Conservation (phyloP, 345 rosid species). For the Mercurialis annua region DNA sequence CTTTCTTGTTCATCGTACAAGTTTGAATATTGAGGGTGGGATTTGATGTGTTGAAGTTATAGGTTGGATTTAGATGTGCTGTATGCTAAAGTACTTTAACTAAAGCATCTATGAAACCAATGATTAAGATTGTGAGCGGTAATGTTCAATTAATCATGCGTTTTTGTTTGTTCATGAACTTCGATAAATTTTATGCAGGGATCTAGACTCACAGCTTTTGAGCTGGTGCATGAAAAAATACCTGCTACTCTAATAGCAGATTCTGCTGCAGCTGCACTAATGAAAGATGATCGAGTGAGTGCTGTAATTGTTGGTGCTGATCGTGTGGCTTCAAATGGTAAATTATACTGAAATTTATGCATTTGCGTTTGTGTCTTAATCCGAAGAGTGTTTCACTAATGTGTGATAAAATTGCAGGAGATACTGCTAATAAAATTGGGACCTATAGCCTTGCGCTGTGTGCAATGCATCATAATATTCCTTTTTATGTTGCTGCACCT, state of each 20-base stretch:
- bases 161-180: neutral
- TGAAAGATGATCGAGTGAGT: constrained; percentile 73
- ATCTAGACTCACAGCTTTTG: constrained; percentile 92
- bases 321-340: constrained; percentile 92
- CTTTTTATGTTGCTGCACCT: constrained; percentile 91
- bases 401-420: constrained; percentile 45
- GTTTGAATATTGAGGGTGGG: neutral
- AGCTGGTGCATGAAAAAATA: constrained; percentile 82
- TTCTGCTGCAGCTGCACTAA: constrained; percentile 89
- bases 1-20: neutral
- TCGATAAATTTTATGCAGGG: constrained; percentile 53
- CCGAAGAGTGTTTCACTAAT: constrained; percentile 4
- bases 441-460: constrained; percentile 90
- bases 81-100: neutral
- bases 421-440: constrained; percentile 97
- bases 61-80: neutral
- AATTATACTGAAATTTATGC: constrained; percentile 3
- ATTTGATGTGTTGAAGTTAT: neutral
- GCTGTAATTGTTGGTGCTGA: constrained; percentile 94
- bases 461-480: constrained; percentile 64
- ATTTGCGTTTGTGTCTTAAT: constrained; percentile 9
- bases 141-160: neutral
- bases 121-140: constrained; percentile 4
- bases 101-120: neutral
- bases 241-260: constrained; percentile 90